Percentiles rank a stretch among this genome's conserved stretches.
phyloP scores from a whole-genome alignment of 169 alveolate species.

The Eimeria necatrix region DNA sequence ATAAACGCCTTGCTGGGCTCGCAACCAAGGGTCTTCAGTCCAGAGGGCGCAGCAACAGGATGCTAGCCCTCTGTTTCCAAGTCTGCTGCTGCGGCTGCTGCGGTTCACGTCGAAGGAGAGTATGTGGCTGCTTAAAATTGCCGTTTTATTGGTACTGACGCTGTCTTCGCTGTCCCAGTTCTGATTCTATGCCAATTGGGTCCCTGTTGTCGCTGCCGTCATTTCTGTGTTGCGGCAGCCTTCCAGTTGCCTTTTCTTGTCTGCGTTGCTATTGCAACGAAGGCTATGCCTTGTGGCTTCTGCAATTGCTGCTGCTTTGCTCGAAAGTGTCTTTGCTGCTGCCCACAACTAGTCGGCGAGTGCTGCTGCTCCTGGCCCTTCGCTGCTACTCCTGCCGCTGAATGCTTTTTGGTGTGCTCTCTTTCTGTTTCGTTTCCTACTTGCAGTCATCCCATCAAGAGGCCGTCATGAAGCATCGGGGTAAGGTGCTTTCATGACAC shows the following conservation, averaged over 20 bases:
- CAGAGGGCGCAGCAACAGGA: neutral
- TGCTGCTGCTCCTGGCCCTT: neutral
- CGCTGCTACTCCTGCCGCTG: neutral
- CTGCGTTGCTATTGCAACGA: neutral
- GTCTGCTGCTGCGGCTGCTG: slow-evolving; percentile 13
- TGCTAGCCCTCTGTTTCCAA: neutral
- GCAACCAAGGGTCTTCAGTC: no score
- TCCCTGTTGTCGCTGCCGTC: neutral
- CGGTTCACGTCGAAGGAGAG: neutral
- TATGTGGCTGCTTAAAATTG: neutral
- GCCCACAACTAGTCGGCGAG: neutral
- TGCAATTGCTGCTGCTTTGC: no score
- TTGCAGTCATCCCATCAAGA: neutral
- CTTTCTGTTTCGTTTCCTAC: no score
- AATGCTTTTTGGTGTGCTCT: neutral
- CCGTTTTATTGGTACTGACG: neutral
- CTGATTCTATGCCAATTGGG: neutral
- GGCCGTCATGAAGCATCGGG: neutral
- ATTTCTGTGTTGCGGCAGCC: neutral
- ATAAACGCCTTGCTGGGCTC: no score
- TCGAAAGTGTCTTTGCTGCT: neutral
- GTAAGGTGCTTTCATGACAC: neutral
- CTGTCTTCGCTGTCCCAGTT: neutral
- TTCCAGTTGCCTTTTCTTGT: neutral
- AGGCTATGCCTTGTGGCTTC: no score